phyloP scores from a whole-genome alignment of 2,329 filamentous ascomycete genomes.

The Aspergillus costaricaensis region DNA sequence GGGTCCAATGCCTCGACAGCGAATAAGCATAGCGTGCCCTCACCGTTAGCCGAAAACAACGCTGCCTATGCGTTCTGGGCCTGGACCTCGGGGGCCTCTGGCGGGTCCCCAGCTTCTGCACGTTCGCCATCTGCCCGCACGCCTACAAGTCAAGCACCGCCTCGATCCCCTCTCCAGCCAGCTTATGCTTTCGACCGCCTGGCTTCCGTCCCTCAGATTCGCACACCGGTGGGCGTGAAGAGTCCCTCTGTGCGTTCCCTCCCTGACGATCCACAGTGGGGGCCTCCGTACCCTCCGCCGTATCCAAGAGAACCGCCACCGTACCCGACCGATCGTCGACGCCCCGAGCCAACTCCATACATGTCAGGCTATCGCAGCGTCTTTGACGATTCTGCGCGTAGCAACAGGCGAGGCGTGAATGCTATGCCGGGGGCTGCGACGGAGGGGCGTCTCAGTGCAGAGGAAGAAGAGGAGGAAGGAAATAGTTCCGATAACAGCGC shows the following conservation, averaged over 20 bases:
- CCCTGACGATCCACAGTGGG: slow-evolving; percentile 53
- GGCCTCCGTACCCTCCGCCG: slow-evolving; percentile 38
- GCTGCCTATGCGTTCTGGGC: slow-evolving; percentile 53
- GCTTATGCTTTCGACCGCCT: slow-evolving; percentile 35
- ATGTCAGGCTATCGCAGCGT: slow-evolving; percentile 25
- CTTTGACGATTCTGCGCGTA: slow-evolving; percentile 21
- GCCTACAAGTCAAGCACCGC: slow-evolving; percentile 26
- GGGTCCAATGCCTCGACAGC: slow-evolving; percentile 14
- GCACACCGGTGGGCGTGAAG: slow-evolving; percentile 40
- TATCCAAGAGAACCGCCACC: slow-evolving; percentile 34
- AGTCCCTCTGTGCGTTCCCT: slow-evolving; percentile 43
- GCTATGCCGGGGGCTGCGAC: slow-evolving; percentile 22
- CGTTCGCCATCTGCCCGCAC: slow-evolving; percentile 22
- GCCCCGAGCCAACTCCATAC: slow-evolving; percentile 23
- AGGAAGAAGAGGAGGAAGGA: slow-evolving; percentile 22
- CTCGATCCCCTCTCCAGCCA: slow-evolving; percentile 37
- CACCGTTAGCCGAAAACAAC: slow-evolving; percentile 32
- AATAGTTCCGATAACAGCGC: slow-evolving; percentile 30
- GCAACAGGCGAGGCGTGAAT: slow-evolving; percentile 12
- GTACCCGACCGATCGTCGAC: slow-evolving; percentile 37
- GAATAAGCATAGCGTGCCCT: slow-evolving; percentile 29
- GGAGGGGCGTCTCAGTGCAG: slow-evolving; percentile 19
- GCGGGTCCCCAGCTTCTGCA: slow-evolving; percentile 9
- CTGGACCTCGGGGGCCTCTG: slow-evolving; percentile 42
- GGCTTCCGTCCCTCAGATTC: slow-evolving; percentile 38